Evolutionary conservation across 495 filamentous ascomycete genomes (phyloP), one percentile per base, ranked within the genome.

Genomic region (Aspergillus baeticus): DNA sequence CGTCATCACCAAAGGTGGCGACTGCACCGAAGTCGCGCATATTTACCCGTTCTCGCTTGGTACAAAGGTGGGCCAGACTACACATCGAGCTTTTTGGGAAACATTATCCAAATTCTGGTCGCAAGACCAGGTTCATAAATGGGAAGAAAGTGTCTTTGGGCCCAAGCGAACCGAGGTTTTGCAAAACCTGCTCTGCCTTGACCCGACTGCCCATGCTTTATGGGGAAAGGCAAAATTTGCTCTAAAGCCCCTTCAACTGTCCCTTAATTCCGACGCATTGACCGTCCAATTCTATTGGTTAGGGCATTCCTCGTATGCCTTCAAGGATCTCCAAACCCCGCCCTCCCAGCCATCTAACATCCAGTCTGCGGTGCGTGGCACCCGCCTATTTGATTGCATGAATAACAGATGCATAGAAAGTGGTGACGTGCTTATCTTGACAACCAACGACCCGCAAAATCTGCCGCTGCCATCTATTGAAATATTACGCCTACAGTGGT

Each of bases 401-500:
- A 26, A 18, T 2, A 20, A 45, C 3, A 13, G 21, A 17, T 2
- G 7, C 21, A 23, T 45, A 2, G 7, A 15, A 13, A 6, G 20
- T 1, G 42, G 42, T 2, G 42, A 45, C n/a, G 10, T 45, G 22
- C 7, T 45, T 2, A 29, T 8, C 5, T 45, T 45, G 2, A 62
- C 44, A 35, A 65, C 59, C 33, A 47, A 54, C 15, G 59, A 65
- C 51, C 60, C 63, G 21, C 42, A 50, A 23, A 26, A 15, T 22
- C 38, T 46, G 17, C 63, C 63, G 1, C 49, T 65, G 3, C 63
- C 63, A 22, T 60, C 53, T 21, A 35, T 62, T 11, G 56, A 58
- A 11, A 29, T 65, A 7, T 57, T 65, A 22, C 42, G 58, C 5
- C 57, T 63, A 41, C 63, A 63, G 56, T 65, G 60, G 63, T 35